phyloP scores from a whole-genome alignment of 2,329 filamentous ascomycete species.

The Sporothrix dimorphospora region DNA sequence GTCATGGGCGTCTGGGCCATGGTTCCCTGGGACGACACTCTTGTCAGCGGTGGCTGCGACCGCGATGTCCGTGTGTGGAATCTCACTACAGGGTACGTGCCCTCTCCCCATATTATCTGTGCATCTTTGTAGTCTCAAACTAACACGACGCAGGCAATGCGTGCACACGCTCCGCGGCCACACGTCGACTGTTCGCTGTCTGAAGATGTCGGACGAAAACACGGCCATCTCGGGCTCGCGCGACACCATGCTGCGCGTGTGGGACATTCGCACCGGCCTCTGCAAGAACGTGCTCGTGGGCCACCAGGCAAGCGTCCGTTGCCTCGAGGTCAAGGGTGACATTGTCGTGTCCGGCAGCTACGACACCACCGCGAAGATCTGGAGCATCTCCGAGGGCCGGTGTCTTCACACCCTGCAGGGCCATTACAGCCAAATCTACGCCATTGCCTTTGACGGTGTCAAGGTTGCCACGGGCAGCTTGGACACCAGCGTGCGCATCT shows the following conservation, averaged over 20 bases:
- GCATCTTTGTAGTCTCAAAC: slow-evolving; percentile 27
- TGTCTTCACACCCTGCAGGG: slow-evolving; percentile 88
- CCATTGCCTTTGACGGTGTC: slow-evolving; percentile 93
- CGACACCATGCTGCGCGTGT: slow-evolving; percentile 91
- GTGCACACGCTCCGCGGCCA: slow-evolving; percentile 87
- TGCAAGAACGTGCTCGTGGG: slow-evolving; percentile 92
- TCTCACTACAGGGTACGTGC: slow-evolving; percentile 81
- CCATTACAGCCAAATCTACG: slow-evolving; percentile 98
- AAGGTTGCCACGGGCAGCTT: slow-evolving; percentile 93
- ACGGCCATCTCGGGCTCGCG: slow-evolving; percentile 96
- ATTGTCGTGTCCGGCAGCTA: slow-evolving; percentile 98
- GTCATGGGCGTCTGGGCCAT: slow-evolving; percentile 99
- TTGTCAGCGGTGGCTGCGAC: slow-evolving; percentile 96
- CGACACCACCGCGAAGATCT: slow-evolving; percentile 94
- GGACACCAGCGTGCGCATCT: slow-evolving; percentile 95
- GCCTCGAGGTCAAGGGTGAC: slow-evolving; percentile 93
- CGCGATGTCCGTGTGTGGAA: slow-evolving; percentile 97
- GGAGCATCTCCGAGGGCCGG: slow-evolving; percentile 94
- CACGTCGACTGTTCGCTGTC: slow-evolving; percentile 92
- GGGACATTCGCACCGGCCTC: slow-evolving; percentile 86
- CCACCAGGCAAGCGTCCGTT: slow-evolving; percentile 93
- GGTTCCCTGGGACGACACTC: slow-evolving; percentile 94
- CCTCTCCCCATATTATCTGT: neutral
- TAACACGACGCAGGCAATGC: slow-evolving; percentile 59
- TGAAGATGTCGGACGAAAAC: slow-evolving; percentile 94